Percentiles rank a stretch among this genome's conserved stretches.
Evolutionary conservation across 1,284 basidiomycete genomes (phyloP).

Genomic region (Rhodotorula sp.): DNA sequence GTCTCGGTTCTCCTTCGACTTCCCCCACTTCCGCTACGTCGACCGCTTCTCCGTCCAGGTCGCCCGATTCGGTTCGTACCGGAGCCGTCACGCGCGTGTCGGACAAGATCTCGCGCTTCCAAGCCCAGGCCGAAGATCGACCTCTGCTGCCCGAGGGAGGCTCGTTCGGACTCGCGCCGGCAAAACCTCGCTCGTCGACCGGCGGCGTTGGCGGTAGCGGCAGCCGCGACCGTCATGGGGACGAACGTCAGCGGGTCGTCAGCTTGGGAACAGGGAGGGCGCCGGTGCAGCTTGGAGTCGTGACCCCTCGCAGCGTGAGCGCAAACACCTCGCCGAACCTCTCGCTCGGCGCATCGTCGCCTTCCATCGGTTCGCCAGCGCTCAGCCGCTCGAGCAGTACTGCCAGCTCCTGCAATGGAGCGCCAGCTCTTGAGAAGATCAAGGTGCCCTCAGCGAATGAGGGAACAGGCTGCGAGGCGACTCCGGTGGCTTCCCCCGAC

Average conservation of each 20-base stretch:
- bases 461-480: neutral
- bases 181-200: slow-evolving; percentile 2
- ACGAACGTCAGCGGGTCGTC: slow-evolving; percentile 23
- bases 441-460: neutral
- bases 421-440: neutral
- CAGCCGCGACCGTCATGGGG: neutral
- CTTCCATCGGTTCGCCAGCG: slow-evolving; percentile 4
- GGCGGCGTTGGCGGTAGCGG: neutral
- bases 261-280: slow-evolving; percentile 35
- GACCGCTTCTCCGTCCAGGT: neutral
- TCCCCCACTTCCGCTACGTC: neutral
- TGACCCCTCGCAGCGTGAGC: slow-evolving; percentile 25
- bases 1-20: neutral
- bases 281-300: slow-evolving; percentile 25
- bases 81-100: slow-evolving; percentile 19
- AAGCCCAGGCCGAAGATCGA: slow-evolving; percentile 17
- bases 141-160: slow-evolving; percentile 30
- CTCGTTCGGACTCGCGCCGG: slow-evolving; percentile 27
- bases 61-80: neutral
- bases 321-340: slow-evolving; percentile 4
- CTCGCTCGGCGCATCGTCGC: slow-evolving; percentile 8
- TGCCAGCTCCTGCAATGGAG: neutral
- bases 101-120: slow-evolving; percentile 36
- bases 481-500: slow-evolving; percentile 10
- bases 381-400: neutral